Percentiles rank a stretch among this genome's conserved stretches.
Conservation (phyloP, 805 yeast genomes). For the Candida ortonii region DNA sequence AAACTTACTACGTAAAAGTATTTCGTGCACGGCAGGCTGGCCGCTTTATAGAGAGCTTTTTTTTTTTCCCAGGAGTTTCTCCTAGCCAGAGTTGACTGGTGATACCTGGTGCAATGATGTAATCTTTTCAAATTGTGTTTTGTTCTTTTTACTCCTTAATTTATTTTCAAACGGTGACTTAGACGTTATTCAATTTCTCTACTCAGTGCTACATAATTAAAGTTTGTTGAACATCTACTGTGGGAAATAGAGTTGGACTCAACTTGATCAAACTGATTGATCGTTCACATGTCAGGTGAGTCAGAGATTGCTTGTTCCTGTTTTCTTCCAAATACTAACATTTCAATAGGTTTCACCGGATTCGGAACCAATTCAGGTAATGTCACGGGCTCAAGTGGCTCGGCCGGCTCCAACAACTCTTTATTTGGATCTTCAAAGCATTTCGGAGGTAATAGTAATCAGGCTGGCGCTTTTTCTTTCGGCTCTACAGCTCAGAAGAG, state of each 20-base stretch:
- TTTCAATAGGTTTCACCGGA: conserved; percentile 2
- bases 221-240: too few relatives aligned
- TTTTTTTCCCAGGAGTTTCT: too few relatives aligned
- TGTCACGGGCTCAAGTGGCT: conserved; percentile 3
- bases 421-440: conserved; percentile 1
- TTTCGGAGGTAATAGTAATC: conserved; percentile 1
- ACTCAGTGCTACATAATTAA: too few relatives aligned
- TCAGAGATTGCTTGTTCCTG: background rate
- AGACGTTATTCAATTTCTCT: background rate
- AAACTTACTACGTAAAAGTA: too few relatives aligned
- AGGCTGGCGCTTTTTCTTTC: conserved; percentile 2
- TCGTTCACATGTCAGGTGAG: background rate
- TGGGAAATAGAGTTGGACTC: too few relatives aligned
- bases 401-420: conserved; percentile 1
- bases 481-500: background rate
- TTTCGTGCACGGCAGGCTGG: too few relatives aligned
- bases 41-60: too few relatives aligned
- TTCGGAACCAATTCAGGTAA: background rate
- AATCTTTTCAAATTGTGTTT: too few relatives aligned
- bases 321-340: background rate
- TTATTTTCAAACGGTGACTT: background rate
- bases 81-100: too few relatives aligned
- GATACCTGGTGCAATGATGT: too few relatives aligned
- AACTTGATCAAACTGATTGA: too few relatives aligned
- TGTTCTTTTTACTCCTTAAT: too few relatives aligned